Percentiles rank a stretch among this genome's conserved stretches.
Evolutionary conservation across 2,329 filamentous ascomycete genomes (phyloP).

Genomic region (Mollisiaceae sp.): DNA sequence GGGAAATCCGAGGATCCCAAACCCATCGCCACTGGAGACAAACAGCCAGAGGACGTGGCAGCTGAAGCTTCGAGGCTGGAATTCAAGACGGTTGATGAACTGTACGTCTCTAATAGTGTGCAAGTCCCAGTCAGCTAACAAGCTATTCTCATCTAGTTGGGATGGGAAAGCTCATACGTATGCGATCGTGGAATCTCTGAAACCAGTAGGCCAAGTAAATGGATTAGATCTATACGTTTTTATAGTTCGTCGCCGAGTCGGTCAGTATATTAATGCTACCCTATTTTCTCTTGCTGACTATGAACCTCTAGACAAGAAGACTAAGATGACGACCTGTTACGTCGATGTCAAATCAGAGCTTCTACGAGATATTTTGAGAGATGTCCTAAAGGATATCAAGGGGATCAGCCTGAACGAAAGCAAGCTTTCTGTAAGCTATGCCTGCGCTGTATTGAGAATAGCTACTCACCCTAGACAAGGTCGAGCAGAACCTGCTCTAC

Average conservation of each 20-base stretch:
- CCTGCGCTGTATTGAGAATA: conserved; percentile 8
- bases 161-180: conserved; percentile 38
- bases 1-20: conserved; percentile 10
- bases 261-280: conserved; percentile 19
- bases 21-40: too few species aligned
- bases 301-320: conserved; percentile 15
- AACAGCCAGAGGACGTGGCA: too few species aligned
- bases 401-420: conserved; percentile 40
- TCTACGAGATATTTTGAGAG: conserved; percentile 41
- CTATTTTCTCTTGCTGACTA: conserved; percentile 10
- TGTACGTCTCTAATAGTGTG: conserved; percentile 25
- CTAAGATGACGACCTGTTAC: conserved; percentile 27
- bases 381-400: conserved; percentile 41
- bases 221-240: conserved; percentile 28
- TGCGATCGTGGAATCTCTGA: conserved; percentile 37
- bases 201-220: conserved; percentile 21
- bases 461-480: not conserved
- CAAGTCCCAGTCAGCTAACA: not conserved
- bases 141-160: conserved; percentile 30
- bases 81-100: conserved; percentile 33
- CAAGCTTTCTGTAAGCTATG: conserved; percentile 23
- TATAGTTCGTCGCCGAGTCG: conserved; percentile 26
- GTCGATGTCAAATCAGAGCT: conserved; percentile 43
- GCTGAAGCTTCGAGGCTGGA: conserved; percentile 29
- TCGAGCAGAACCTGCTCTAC: conserved; percentile 27